A percentile compares a stretch with the other conserved stretches of the same genome.
Evolutionary conservation across 225 moss, liverwort and hornwort genomes (phyloP).

Genomic region (Pseudoscleropodium purum): DNA sequence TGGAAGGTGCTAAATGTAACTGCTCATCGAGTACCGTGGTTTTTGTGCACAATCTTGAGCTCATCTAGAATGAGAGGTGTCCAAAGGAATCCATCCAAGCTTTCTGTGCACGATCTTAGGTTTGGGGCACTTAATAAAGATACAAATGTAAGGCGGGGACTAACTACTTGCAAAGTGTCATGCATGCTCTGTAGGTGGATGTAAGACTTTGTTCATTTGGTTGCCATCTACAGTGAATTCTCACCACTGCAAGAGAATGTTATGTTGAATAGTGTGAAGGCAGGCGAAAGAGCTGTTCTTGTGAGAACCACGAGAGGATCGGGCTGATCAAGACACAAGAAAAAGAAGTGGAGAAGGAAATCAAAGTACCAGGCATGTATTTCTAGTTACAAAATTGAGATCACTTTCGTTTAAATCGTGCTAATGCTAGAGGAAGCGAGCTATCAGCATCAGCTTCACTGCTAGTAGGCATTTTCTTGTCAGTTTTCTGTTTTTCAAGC

Average conservation of each 20-base stretch:
- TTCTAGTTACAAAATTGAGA: neutral
- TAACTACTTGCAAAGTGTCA: neutral
- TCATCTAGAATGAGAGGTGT: neutral
- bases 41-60: neutral
- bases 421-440: conserved; percentile 58
- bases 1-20: neutral
- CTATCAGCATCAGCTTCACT: neutral
- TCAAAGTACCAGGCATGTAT: neutral
- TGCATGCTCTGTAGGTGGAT: neutral
- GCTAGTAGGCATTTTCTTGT: neutral
- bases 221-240: neutral
- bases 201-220: neutral
- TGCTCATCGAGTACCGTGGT: neutral
- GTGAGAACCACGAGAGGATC: neutral
- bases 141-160: neutral
- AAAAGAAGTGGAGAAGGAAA: neutral
- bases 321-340: neutral
- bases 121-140: neutral
- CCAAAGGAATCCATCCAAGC: neutral
- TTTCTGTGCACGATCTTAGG: neutral
- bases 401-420: conserved; percentile 59
- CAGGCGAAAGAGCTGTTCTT: neutral
- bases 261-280: neutral
- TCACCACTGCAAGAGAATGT: neutral
- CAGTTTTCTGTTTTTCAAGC: conserved; percentile 50